Conservation (phyloP, 108 stramenopile species). For the Nitzschia inconspicua region DNA sequence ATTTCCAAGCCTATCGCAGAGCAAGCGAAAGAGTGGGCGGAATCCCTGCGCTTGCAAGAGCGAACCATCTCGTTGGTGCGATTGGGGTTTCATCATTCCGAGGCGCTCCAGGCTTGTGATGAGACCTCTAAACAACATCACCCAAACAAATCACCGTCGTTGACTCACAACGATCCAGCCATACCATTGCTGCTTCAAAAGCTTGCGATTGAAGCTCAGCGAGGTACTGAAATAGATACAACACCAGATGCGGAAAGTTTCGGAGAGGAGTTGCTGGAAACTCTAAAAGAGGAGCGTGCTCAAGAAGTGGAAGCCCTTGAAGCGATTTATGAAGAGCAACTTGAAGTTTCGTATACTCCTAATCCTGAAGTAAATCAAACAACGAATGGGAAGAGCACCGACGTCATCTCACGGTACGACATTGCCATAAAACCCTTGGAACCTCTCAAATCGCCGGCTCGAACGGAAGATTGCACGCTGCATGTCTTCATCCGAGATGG, state of each 20-base stretch:
- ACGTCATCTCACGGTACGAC: constrained; percentile 24
- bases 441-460: constrained; percentile 35
- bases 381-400: neutral
- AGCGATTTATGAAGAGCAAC: constrained; percentile 67
- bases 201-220: too few relatives aligned
- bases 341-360: constrained; percentile 17
- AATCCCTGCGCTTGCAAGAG: constrained; percentile 15
- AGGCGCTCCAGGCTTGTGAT: constrained; percentile 26
- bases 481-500: constrained; percentile 45
- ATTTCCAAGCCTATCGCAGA: constrained; percentile 31
- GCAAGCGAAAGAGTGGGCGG: constrained; percentile 43
- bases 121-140: constrained; percentile 1
- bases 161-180: constrained; percentile 15
- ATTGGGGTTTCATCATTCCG: constrained; percentile 43
- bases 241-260: neutral
- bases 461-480: constrained; percentile 46
- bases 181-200: constrained; percentile 7
- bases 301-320: constrained; percentile 61
- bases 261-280: constrained; percentile 30
- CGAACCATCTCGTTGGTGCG: constrained; percentile 23
- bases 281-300: constrained; percentile 48
- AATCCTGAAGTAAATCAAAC: neutral
- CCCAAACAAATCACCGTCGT: neutral
- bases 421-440: constrained; percentile 31
- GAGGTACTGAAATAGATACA: neutral